Base-by-base conservation (phyloP, 495 filamentous ascomycete species). In the Neurospora africana region DNA sequence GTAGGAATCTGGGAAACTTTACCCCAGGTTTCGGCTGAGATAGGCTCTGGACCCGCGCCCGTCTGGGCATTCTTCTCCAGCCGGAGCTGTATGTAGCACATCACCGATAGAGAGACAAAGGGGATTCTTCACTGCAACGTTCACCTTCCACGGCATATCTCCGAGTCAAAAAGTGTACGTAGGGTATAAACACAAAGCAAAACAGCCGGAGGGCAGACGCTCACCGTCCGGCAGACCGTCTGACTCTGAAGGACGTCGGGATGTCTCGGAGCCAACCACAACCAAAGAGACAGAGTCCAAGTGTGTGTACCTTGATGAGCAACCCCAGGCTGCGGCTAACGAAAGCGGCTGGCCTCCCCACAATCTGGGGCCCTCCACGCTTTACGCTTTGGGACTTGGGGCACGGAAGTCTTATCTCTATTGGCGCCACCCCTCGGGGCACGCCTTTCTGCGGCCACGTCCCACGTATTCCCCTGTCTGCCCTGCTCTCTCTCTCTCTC, bases 381-480 rank as follows among this genome's bases (percentile, higher is more conserved):
- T 72, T 76, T 72, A 68, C 68, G 72, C 73, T 68, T 71, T 44
- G 68, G 30, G 53, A 65, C 27, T 33, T 33, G 21, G 53, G 23
- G 15, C 23, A 33, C 33, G 53, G 53, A 65, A 70, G 35, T 69
- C 75, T 78, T 77, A 78, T 77, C 77, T 78, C 47, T 74, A 47
- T 44, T 78, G 72, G 72, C 72, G 75, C 75, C 76, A 77, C 72
- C 68, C 75, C 76, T 68, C 43, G 74, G 74, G 73, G 53, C 53
- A 23, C 53, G 53, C 53, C 53, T 75, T 74, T 74, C 68, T 77
- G 61, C 27, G 72, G 17, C 40, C 74, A 77, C 72, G 37, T 76
- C 72, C 70, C 68, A 71, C 70, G 41, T 61, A 23, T 61, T 61
- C 27, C 44, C 53, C 27, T 61, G 53, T 61, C 27, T 61, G 47